Evolutionary conservation across 257 asterid species (phyloP).

Genomic region (Solanum virginianum): DNA sequence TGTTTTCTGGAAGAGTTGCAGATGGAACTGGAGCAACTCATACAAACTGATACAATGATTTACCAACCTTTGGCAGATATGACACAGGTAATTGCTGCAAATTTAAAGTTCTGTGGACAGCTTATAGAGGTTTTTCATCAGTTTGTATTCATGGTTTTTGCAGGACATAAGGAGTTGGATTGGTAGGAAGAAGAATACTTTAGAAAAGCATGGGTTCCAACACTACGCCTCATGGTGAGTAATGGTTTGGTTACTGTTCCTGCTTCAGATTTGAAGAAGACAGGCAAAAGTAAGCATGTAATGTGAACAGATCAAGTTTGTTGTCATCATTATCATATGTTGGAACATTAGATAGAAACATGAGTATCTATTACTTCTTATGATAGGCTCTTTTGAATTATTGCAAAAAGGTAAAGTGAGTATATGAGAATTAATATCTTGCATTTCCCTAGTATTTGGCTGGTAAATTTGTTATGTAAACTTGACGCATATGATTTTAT

Average conservation of each 20-base stretch:
- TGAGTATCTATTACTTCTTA: not conserved
- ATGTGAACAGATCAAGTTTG: not conserved
- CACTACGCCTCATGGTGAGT: constrained; percentile 64
- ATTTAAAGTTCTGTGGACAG: not conserved
- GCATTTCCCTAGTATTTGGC: not conserved
- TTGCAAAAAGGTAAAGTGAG: not conserved
- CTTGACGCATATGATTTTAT: not conserved
- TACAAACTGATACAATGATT: constrained; percentile 35
- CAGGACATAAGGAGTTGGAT: constrained; percentile 84
- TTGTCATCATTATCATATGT: not conserved
- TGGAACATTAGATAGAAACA: not conserved
- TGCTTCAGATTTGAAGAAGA: not conserved
- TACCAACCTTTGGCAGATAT: constrained; percentile 81
- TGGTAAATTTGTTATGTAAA: not conserved
- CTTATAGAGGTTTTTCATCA: not conserved
- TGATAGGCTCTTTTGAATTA: not conserved
- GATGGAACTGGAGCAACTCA: constrained; percentile 59
- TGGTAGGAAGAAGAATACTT: constrained; percentile 31
- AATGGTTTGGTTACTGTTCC: not conserved
- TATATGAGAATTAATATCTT: not conserved
- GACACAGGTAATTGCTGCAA: constrained; percentile 46
- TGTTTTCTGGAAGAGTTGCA: constrained; percentile 48
- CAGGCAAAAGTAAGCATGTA: not conserved
- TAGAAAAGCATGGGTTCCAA: constrained; percentile 56
- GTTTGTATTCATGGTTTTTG: constrained; percentile 2